A percentile compares a stretch with the other conserved stretches of the same genome.
Conservation (phyloP, 78 protist species). For the Speleostelium caveatum region DNA sequence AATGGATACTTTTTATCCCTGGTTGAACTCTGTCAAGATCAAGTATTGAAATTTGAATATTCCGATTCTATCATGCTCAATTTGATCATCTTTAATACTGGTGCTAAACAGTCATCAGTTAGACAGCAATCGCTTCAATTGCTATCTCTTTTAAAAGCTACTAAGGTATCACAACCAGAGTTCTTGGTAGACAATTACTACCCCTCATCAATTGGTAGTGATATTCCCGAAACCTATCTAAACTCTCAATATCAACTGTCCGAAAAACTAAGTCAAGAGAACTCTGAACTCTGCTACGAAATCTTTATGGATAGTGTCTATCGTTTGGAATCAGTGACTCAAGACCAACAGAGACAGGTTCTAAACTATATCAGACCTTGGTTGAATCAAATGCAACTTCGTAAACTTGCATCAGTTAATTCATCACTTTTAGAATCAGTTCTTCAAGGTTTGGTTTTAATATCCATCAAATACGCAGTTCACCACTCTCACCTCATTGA, state of each 20-base stretch:
- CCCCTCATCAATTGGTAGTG: slow-evolving; percentile 55
- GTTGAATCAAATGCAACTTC: slow-evolving; percentile 61
- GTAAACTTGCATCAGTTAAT: background rate
- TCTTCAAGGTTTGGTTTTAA: slow-evolving; percentile 38
- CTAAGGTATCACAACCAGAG: background rate
- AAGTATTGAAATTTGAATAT: slow-evolving; percentile 30
- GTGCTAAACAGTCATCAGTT: slow-evolving; percentile 34
- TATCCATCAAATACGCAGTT: slow-evolving; percentile 24
- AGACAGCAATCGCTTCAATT: slow-evolving; percentile 36
- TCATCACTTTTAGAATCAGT: slow-evolving; percentile 21
- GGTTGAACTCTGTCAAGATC: slow-evolving; percentile 61
- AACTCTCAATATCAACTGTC: slow-evolving; percentile 48
- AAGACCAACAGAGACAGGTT: slow-evolving; percentile 68
- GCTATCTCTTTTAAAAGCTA: slow-evolving; percentile 17
- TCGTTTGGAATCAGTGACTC: slow-evolving; percentile 34
- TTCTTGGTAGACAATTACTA: slow-evolving; percentile 21
- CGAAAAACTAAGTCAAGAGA: slow-evolving; percentile 31
- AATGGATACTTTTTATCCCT: slow-evolving; percentile 54
- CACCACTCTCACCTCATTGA: slow-evolving; percentile 51
- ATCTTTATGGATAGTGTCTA: slow-evolving; percentile 61
- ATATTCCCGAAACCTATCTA: slow-evolving; percentile 66
- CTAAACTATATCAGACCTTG: slow-evolving; percentile 64
- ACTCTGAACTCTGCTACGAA: slow-evolving; percentile 66
- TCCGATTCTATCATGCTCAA: slow-evolving; percentile 54
- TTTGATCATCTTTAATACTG: slow-evolving; percentile 49